Evolutionary conservation across 257 asterid species (phyloP).

Genomic region (Salvia rosmarinus): DNA sequence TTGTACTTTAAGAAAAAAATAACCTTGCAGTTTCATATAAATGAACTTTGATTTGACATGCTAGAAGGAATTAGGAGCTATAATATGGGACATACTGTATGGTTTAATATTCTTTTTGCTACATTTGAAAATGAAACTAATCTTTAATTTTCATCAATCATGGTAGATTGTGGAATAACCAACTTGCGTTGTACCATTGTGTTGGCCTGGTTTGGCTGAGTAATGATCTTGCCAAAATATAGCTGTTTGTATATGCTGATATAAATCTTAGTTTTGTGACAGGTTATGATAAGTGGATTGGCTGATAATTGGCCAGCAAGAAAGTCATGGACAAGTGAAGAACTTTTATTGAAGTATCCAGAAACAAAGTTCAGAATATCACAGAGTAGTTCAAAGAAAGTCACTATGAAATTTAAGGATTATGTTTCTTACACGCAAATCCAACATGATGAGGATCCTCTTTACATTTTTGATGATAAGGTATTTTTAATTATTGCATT

Average conservation of each 20-base stretch:
- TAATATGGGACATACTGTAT: not conserved
- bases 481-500: constrained; percentile 41
- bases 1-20: not conserved
- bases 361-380: constrained; percentile 77
- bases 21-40: not conserved
- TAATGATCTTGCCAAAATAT: constrained; percentile 28
- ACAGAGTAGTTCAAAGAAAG: constrained; percentile 75
- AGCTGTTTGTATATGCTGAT: constrained; percentile 26
- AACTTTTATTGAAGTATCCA: constrained; percentile 62
- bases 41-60: not conserved
- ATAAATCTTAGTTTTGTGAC: constrained; percentile 28
- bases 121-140: not conserved
- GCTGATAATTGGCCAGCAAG: constrained; percentile 92
- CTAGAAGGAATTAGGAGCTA: not conserved
- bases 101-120: not conserved
- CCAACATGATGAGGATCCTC: constrained; percentile 98
- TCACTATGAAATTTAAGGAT: constrained; percentile 79
- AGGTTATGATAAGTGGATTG: constrained; percentile 85
- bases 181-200: constrained; percentile 21
- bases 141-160: not conserved
- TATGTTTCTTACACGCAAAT: constrained; percentile 70
- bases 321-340: constrained; percentile 77
- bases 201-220: constrained; percentile 14
- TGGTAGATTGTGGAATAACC: not conserved
- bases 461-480: constrained; percentile 90